Conservation (phyloP, 352 stramenopile genomes). For the Halophytophthora batemanensis region DNA sequence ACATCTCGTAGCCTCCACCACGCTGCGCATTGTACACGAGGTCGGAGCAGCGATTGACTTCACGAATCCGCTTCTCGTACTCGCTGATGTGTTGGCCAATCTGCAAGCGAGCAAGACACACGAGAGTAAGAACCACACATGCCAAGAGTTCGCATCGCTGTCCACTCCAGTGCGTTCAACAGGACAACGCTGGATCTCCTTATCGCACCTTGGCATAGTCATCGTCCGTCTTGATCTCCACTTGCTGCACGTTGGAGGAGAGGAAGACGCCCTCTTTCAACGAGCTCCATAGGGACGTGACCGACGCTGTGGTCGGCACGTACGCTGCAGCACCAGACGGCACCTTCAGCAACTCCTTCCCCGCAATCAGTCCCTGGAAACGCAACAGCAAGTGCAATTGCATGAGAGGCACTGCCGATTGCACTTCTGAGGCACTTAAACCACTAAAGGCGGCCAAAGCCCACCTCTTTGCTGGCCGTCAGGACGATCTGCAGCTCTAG, state of each 20-base stretch:
- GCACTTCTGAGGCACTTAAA: not conserved
- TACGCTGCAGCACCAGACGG: conserved; percentile 68
- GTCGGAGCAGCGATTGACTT: conserved; percentile 81
- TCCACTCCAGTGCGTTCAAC: not conserved
- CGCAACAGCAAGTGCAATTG: not conserved
- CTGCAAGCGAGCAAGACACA: conserved; percentile 19
- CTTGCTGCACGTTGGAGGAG: conserved; percentile 73
- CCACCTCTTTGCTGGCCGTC: conserved; percentile 75
- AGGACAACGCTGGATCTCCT: not conserved
- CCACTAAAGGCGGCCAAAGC: conserved; percentile 3
- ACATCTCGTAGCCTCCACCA: conserved; percentile 85
- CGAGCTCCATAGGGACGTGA: conserved; percentile 81
- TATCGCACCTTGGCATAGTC: conserved; percentile 68
- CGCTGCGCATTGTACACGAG: conserved; percentile 77
- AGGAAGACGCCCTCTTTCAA: conserved; percentile 80
- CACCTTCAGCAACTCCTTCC: conserved; percentile 81
- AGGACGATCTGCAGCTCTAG: conserved; percentile 84
- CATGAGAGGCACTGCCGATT: not conserved
- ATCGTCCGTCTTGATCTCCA: conserved; percentile 86
- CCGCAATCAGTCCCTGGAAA: conserved; percentile 70
- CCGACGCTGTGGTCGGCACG: conserved; percentile 67
- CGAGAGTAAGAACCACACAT: not conserved
- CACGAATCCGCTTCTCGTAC: conserved; percentile 80
- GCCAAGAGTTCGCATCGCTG: not conserved
- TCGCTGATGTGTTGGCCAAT: conserved; percentile 86